phyloP scores from a whole-genome alignment of 164 flowering plant species.

The Umbilicus rupestris region DNA sequence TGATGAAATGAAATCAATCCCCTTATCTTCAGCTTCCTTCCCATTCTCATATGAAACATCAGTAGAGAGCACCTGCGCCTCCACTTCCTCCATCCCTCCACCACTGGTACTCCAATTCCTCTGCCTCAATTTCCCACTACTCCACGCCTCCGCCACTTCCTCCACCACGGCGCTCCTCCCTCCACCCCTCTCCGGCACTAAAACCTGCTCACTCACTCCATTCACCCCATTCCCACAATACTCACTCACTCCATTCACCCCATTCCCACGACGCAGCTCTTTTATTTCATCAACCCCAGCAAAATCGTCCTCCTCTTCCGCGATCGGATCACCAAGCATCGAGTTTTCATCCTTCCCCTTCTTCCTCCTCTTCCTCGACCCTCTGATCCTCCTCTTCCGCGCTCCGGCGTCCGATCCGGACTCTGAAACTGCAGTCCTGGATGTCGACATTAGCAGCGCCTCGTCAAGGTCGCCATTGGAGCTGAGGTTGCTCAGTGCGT shows the following conservation, averaged over 20 bases:
- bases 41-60: conserved; percentile 3
- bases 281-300: not conserved
- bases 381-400: conserved; percentile 6
- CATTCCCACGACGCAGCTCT: not conserved
- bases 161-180: not conserved
- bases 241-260: not conserved
- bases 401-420: not conserved
- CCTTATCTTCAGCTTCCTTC: conserved; percentile 19
- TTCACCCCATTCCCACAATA: not conserved
- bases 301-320: not conserved
- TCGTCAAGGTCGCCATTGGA: not conserved
- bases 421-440: not conserved
- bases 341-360: not conserved
- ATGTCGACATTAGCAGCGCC: not conserved
- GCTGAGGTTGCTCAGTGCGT: conserved; percentile 5
- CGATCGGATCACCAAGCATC: not conserved
- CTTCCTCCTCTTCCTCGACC: conserved; percentile 1
- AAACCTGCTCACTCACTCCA: not conserved
- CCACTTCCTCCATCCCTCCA: conserved; percentile 12
- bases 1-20: conserved; percentile 17
- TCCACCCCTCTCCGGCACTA: not conserved
- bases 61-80: conserved; percentile 10
- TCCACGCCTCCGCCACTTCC: not conserved
- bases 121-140: conserved; percentile 50
- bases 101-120: conserved; percentile 39